phyloP scores from a whole-genome alignment of 75 land plant genomes.

The Picea sitchensis region DNA sequence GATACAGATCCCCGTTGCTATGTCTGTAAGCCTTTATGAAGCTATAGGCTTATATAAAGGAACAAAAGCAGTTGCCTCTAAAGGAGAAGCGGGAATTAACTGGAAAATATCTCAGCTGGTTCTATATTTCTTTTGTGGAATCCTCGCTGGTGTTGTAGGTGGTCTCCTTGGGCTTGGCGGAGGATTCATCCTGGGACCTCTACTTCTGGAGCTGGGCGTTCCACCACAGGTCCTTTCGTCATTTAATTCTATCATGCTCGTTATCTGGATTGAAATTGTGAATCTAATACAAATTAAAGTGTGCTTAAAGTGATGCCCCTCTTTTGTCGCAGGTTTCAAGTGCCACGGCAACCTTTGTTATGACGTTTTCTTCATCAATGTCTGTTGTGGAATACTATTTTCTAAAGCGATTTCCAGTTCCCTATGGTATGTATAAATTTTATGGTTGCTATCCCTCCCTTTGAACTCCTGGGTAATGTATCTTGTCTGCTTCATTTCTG shows the following conservation, averaged over 20 bases:
- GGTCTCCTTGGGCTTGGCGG: conserved; percentile 67
- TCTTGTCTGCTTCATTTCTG: too few relatives aligned
- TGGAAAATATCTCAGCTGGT: conserved; percentile 39
- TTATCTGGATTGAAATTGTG: background rate
- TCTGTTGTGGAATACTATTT: conserved; percentile 71
- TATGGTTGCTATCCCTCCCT: too few relatives aligned
- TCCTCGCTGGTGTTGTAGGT: conserved; percentile 60
- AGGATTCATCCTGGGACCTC: conserved; percentile 64
- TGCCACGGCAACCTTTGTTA: conserved; percentile 67
- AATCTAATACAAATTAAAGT: background rate
- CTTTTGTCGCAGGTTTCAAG: conserved; percentile 49
- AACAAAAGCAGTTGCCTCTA: conserved; percentile 33
- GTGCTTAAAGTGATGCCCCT: conserved; percentile 2
- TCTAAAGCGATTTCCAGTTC: conserved; percentile 63
- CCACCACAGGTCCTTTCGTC: conserved; percentile 52
- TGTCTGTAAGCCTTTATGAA: conserved; percentile 37
- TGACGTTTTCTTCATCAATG: conserved; percentile 76
- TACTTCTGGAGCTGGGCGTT: conserved; percentile 59
- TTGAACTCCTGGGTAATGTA: too few relatives aligned
- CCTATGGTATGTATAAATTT: conserved; percentile 45
- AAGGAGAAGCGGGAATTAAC: conserved; percentile 24
- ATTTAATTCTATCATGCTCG: background rate
- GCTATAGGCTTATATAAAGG: conserved; percentile 50
- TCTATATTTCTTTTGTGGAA: conserved; percentile 36
- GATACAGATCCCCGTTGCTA: conserved; percentile 51